Conservation (phyloP, 441 rosid species). For the Croton laevigatus region DNA sequence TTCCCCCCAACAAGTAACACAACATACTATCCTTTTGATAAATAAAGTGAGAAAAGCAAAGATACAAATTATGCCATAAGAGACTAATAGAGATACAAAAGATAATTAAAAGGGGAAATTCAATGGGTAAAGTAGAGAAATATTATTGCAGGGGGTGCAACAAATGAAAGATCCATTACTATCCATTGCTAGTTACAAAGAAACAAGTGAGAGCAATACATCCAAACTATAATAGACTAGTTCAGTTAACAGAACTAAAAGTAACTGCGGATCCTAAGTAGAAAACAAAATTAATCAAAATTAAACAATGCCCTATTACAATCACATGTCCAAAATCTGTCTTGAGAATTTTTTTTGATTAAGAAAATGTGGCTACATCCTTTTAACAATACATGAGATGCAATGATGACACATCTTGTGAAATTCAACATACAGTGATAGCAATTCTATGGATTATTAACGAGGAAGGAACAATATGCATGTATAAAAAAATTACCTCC, state of each 20-base stretch:
- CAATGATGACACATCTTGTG: too few relatives aligned
- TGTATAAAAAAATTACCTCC: slow-evolving; percentile 50
- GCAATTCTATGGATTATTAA: background rate
- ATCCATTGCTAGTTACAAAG: background rate
- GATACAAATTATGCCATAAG: background rate
- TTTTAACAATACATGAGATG: background rate
- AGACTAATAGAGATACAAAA: background rate
- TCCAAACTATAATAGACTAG: background rate
- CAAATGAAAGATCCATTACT: background rate
- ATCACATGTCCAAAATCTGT: background rate
- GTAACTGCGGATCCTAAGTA: background rate
- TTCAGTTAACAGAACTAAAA: background rate
- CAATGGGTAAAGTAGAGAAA: background rate
- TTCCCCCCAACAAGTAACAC: background rate
- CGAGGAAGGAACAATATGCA: background rate
- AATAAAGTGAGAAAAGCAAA: background rate
- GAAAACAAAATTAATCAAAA: background rate
- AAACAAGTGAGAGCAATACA: slow-evolving; percentile 1
- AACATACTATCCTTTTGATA: background rate
- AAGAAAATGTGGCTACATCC: background rate
- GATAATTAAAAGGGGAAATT: background rate
- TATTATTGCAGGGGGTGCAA: background rate
- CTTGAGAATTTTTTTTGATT: background rate
- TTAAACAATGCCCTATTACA: background rate
- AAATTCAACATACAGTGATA: background rate